Evolutionary conservation across 2,329 filamentous ascomycete species (phyloP), one percentile per base, ranked within the genome.

Genomic region (Colletotrichum chrysophilum): DNA sequence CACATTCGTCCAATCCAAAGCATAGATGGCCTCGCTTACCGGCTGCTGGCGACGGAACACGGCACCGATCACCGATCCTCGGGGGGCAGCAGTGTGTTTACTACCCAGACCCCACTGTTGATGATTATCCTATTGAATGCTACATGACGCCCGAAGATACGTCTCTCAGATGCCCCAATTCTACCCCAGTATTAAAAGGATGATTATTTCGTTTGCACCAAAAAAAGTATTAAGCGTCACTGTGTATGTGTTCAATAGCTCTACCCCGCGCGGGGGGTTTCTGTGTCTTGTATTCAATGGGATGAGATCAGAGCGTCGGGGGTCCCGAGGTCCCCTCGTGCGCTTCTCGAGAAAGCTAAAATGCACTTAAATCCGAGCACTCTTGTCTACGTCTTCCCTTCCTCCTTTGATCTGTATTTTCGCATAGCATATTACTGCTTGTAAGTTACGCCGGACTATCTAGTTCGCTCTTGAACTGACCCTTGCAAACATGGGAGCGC

Each of bases 51-150:
- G 61, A n/a, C 61, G 24, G 34, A 61, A 61, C 58, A 32, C 26
- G 26, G 30, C 26, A n/a, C 58, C 58, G 65, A 67, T 34, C 26
- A n/a, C 58, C 58, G 65, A 67, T 34, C 28, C n/a, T 43, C 66
- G 43, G 66, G 66, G 32, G 66, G 43, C 28, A 16, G 64, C 43
- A 2, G 1, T 48, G 43, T 24, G 43, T 24, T 2, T 21, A 5
- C 3, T 5, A n/a, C 58, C 30, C 0, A n/a, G 18, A 21, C 43
- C 43, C 43, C 43, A 48, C 38, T 43, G 38, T 43, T 5, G 38
- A 43, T 1, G 18, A n/a, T 18, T n/a, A 48, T 48, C 18, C 38
- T 10, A 10, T 12, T 48, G 38, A 48, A 48, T 2, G 5, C 38
- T 10, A n/a, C 38, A 48, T n/a, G 4, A 36, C 38, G 9, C 38